Evolutionary conservation across 2,329 filamentous ascomycete genomes (phyloP), one percentile per base, ranked within the genome.

Genomic region (Fusarium sp.): DNA sequence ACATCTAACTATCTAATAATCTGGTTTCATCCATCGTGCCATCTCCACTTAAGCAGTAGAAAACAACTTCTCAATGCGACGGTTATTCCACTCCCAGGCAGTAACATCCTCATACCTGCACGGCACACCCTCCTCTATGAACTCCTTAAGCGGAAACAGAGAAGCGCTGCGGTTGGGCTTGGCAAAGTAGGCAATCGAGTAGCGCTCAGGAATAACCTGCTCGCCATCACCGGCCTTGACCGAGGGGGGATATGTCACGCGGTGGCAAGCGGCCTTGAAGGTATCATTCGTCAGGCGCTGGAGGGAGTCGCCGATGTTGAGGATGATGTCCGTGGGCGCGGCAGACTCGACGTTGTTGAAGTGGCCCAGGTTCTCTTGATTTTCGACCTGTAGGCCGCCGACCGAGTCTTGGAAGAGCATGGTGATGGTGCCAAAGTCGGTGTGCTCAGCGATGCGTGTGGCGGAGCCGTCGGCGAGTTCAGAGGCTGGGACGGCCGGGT

Each of bases 271-370:
- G 0, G 77, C 74, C n/a, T 59, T 69, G 48, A 82, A 67, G 0
- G 56, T 69, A 15, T 76, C 73, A 28, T 80, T 80, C 2, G 79
- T 80, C 69, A 76, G 69, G 0, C 79, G 75, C 67, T 81, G 74
- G 4, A 83, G 59, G 1, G 73, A 79, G 48, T 82, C 80, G 7
- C 77, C 74, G 15, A 80, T 77, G 65, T 81, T 81, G 48, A 82
- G 72, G 24, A 81, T 73, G 8, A 82, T 74, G 23, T 77, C 72
- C 0, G 65, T 69, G 1, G 60, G 67, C 0, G 73, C 74, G 3
- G 54, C 50, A 0, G 72, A 71, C n/a, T 70, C 67, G 1, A 76
- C 66, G 9, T 69, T 64, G 19, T 62, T 55, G 52, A 74, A 77
- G 4, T 58, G 69, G 3, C 74, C 74, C 2, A 62, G 57, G 4